Conservation (phyloP, 192 early-diverging fungal species). For the Gamsiella multidivaricata region DNA sequence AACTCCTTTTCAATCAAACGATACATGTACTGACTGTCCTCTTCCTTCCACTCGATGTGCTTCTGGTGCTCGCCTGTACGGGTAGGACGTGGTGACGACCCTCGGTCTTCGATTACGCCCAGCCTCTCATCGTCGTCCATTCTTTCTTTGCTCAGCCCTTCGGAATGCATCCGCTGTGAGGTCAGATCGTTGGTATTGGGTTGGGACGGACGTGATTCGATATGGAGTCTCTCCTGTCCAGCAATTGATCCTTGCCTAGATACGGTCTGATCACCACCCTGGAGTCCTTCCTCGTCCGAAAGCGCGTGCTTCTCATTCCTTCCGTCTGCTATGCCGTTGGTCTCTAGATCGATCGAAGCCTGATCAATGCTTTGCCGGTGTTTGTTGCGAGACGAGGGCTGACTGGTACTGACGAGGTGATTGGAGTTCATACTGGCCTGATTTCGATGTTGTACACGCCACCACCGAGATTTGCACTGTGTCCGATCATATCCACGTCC, state of each 20-base stretch:
- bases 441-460: slow-evolving; percentile 50
- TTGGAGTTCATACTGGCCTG: neutral
- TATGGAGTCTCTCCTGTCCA: neutral
- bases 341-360: neutral
- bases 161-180: too few species aligned
- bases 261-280: neutral
- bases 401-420: slow-evolving; percentile 9
- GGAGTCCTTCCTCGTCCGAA: slow-evolving; percentile 1
- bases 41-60: slow-evolving; percentile 54
- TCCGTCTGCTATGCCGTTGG: neutral
- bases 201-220: neutral
- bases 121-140: slow-evolving; percentile 6
- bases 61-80: slow-evolving; percentile 42
- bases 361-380: slow-evolving; percentile 19
- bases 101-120: neutral
- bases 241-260: neutral
- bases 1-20: slow-evolving; percentile 50
- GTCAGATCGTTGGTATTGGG: too few species aligned
- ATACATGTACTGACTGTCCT: slow-evolving; percentile 51
- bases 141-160: neutral
- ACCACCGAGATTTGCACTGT: slow-evolving; percentile 53
- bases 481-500: slow-evolving; percentile 53
- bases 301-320: slow-evolving; percentile 4
- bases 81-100: slow-evolving; percentile 16
- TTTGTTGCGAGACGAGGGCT: slow-evolving; percentile 6